Evolutionary conservation across 176 grass and related monocot species (phyloP).

Genomic region (Raddia guianensis): DNA sequence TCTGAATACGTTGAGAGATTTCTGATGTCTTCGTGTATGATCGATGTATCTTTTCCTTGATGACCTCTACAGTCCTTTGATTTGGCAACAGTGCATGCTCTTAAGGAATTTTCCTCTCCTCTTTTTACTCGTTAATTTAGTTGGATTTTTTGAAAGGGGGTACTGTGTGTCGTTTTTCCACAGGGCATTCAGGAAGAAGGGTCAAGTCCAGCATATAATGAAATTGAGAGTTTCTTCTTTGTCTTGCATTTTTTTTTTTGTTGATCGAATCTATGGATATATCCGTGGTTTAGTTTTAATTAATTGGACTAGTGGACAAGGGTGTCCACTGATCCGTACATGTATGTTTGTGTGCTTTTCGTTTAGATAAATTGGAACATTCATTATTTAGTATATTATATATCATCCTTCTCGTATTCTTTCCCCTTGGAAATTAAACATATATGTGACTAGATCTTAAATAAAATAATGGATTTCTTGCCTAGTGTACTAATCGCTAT

Average conservation of each 20-base stretch:
- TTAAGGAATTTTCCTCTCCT: neutral
- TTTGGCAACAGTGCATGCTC: neutral
- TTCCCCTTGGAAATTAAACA: neutral
- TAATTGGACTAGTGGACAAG: neutral
- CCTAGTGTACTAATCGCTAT: neutral
- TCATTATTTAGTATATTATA: neutral
- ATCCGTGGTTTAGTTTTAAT: neutral
- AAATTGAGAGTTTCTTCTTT: slow-evolving; percentile 21
- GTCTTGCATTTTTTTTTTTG: slow-evolving; percentile 3
- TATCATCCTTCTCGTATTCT: neutral
- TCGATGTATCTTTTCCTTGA: neutral
- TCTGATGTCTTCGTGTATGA: neutral
- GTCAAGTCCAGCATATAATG: neutral
- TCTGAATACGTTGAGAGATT: neutral
- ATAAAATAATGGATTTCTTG: neutral
- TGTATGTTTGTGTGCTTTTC: neutral
- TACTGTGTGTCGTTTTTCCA: neutral
- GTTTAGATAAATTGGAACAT: neutral
- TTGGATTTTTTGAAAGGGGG: neutral
- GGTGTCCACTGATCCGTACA: slow-evolving; percentile 7
- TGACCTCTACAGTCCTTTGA: neutral
- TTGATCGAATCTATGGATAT: neutral
- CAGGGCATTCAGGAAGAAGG: neutral
- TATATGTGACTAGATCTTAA: slow-evolving; percentile 6
- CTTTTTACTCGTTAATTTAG: slow-evolving; percentile 1